These are phyloP conservation scores for Cytospora leucostoma DNA, from an alignment of 2,329 filamentous ascomycete species.

Conservation along the genomic window DNA sequence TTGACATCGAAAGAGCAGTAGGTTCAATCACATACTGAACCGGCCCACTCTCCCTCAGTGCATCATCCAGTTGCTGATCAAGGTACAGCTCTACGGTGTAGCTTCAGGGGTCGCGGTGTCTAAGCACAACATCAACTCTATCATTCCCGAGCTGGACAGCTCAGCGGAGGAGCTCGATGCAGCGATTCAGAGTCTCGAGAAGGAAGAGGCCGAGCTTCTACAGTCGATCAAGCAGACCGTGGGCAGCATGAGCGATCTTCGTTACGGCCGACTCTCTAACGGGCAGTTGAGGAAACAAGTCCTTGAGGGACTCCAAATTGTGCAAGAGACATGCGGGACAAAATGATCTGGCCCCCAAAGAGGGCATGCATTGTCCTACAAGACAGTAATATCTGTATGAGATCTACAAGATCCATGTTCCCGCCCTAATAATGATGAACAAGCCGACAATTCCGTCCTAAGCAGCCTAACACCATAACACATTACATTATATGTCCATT, in stretches of 20 bases:
- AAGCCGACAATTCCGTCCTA: constrained; percentile 13
- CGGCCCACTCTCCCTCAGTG: constrained; percentile 11
- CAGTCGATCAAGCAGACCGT: constrained; percentile 65
- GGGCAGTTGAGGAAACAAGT: constrained; percentile 65
- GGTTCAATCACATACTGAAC: constrained; percentile 32
- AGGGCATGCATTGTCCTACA: constrained; percentile 11
- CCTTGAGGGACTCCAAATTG: constrained; percentile 63
- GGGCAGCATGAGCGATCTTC: constrained; percentile 76
- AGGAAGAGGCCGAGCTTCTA: constrained; percentile 62
- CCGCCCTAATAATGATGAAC: constrained; percentile 14
- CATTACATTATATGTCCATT: constrained; percentile 16
- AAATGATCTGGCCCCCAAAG: constrained; percentile 32
- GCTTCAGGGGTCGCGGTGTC: constrained; percentile 52
- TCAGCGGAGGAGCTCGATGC: constrained; percentile 66
- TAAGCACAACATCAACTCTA: constrained; percentile 62
- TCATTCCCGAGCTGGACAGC: constrained; percentile 69
- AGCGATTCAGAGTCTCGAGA: constrained; percentile 66
- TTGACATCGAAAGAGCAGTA: constrained; percentile 63
- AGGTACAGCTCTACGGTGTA: constrained; percentile 50
- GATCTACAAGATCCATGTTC: constrained; percentile 10
- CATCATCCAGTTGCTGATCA: not conserved
- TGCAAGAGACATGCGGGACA: constrained; percentile 64
- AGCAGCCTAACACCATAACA: constrained; percentile 14
- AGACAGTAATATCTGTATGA: constrained; percentile 3
- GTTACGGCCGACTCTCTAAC: constrained; percentile 75